Conservation (phyloP, 108 stramenopile genomes). For the Skeletonema costatum region DNA sequence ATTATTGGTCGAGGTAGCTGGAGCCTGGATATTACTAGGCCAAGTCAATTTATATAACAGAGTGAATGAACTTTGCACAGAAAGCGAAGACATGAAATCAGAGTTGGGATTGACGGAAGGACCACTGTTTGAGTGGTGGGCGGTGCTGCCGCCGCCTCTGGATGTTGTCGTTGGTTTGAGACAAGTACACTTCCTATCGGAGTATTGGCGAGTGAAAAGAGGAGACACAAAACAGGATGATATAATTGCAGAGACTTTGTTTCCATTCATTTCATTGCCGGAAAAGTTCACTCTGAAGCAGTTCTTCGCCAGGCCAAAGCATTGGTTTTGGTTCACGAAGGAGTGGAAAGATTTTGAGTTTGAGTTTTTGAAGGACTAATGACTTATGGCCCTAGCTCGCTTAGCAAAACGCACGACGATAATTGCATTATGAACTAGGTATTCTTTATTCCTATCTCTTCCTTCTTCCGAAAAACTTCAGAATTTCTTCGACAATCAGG, state of each 20-base stretch:
- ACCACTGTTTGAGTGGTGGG: constrained; percentile 74
- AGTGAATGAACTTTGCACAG: constrained; percentile 72
- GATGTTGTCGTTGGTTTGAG: constrained; percentile 78
- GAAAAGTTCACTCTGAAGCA: constrained; percentile 70
- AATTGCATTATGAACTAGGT: not conserved
- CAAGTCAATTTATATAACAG: constrained; percentile 72
- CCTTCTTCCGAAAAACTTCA: constrained; percentile 60
- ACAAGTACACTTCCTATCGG: constrained; percentile 73
- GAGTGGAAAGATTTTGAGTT: constrained; percentile 63
- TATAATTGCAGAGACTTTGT: constrained; percentile 60
- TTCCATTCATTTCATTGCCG: constrained; percentile 66
- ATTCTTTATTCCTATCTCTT: not conserved
- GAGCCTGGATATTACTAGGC: constrained; percentile 56
- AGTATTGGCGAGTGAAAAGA: constrained; percentile 60
- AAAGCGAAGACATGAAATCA: constrained; percentile 26
- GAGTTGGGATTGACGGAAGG: constrained; percentile 29
- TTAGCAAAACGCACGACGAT: not conserved
- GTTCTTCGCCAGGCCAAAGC: constrained; percentile 59
- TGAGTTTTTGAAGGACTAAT: constrained; percentile 26
- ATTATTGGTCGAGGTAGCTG: constrained; percentile 39
- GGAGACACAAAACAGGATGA: constrained; percentile 58
- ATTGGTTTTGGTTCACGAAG: constrained; percentile 80
- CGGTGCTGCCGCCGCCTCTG: constrained; percentile 67
- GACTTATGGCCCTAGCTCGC: not conserved
- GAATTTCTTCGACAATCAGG: constrained; percentile 89